Conservation (phyloP, 192 early-diverging fungal species). For the Backusella luteola region DNA sequence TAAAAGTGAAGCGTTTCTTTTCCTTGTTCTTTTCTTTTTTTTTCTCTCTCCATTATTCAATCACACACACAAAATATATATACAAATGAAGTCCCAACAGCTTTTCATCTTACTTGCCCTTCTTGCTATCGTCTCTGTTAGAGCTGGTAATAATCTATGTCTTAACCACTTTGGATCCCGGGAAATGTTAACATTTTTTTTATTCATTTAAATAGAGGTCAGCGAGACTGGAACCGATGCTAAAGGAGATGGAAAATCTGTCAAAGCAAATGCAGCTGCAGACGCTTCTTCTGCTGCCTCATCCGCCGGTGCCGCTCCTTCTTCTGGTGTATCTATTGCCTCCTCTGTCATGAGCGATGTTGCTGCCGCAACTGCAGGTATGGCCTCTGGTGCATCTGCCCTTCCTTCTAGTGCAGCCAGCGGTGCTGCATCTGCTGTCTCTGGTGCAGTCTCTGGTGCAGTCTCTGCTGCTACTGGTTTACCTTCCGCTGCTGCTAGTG, state of each 20-base stretch:
- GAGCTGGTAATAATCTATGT: background rate
- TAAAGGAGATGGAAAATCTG: background rate
- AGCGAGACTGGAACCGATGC: background rate
- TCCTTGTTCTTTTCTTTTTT: background rate
- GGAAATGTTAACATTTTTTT: background rate
- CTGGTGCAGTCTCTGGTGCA: background rate
- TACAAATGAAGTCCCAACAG: conserved; percentile 8
- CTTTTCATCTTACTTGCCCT: background rate
- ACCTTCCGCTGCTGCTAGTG: background rate
- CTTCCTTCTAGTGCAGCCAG: background rate
- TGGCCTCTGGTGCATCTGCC: background rate
- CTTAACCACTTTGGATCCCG: too few relatives aligned
- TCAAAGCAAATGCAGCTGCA: background rate
- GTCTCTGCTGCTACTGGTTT: background rate
- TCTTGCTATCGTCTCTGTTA: conserved; percentile 3
- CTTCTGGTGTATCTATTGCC: background rate
- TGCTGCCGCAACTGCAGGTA: background rate
- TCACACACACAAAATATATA: background rate
- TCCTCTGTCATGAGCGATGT: background rate
- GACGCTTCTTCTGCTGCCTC: background rate
- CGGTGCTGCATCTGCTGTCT: background rate
- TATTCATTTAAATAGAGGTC: background rate
- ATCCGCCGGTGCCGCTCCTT: background rate
- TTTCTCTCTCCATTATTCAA: background rate
- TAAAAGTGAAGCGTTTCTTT: background rate